Conservation (phyloP, 768 basidiomycete genomes). For the Leccinum subgranulosum region DNA sequence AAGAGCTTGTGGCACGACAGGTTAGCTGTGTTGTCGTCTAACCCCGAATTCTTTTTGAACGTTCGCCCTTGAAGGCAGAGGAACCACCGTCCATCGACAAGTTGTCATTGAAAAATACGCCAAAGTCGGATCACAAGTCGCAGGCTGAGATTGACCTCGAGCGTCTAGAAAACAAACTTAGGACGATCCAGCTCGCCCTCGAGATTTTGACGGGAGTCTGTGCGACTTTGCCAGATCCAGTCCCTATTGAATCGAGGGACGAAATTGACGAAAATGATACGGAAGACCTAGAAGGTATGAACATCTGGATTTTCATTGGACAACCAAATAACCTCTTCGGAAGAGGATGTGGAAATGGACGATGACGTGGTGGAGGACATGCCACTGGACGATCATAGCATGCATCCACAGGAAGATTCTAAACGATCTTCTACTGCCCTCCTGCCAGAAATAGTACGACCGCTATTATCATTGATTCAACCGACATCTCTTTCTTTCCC, state of each 20-base stretch:
- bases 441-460: constrained; percentile 61
- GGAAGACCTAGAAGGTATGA: background rate
- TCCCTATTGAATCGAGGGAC: background rate
- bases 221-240: constrained; percentile 44
- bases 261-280: background rate
- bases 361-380: constrained; percentile 12
- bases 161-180: constrained; percentile 63
- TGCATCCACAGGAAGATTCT: constrained; percentile 15
- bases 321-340: constrained; percentile 1
- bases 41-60: background rate
- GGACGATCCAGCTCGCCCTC: constrained; percentile 76
- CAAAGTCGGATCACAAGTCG: constrained; percentile 76
- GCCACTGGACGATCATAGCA: constrained; percentile 1
- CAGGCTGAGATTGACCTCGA: constrained; percentile 68
- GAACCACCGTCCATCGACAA: constrained; percentile 52
- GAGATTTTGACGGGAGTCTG: constrained; percentile 89
- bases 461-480: constrained; percentile 64
- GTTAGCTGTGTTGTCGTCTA: constrained; percentile 31
- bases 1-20: constrained; percentile 49
- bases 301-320: background rate
- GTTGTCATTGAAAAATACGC: constrained; percentile 58
- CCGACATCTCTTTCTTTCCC: constrained; percentile 84
- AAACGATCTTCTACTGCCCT: constrained; percentile 32
- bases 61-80: constrained; percentile 33
- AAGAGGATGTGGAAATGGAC: constrained; percentile 6